Conservation (phyloP, 768 basidiomycete species). For the Calocera viscosa region DNA sequence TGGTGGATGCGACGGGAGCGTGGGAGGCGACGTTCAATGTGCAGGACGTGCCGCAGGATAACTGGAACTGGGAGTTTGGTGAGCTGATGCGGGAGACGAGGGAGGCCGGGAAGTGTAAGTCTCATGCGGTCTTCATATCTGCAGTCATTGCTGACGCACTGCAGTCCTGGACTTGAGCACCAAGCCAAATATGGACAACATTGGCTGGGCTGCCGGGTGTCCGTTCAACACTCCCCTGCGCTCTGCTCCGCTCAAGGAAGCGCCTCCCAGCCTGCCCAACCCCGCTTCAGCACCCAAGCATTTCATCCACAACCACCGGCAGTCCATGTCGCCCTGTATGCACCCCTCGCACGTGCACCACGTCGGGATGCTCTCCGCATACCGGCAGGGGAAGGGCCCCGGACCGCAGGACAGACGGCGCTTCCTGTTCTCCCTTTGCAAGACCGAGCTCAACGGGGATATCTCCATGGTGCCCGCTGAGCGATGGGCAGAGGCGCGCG, state of each 20-base stretch:
- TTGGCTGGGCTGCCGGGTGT: constrained; percentile 26
- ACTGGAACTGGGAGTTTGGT: constrained; percentile 24
- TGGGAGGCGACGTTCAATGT: constrained; percentile 21
- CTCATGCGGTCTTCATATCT: background rate
- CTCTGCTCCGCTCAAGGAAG: constrained; percentile 18
- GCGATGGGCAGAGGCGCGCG: constrained; percentile 23
- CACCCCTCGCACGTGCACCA: constrained; percentile 24
- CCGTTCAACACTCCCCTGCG: constrained; percentile 24
- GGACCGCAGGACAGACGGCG: constrained; percentile 22
- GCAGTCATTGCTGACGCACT: background rate
- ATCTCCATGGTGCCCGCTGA: constrained; percentile 21
- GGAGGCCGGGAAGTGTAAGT: background rate
- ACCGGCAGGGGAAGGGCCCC: constrained; percentile 23
- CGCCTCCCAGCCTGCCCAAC: constrained; percentile 18
- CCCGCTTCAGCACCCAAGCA: constrained; percentile 20
- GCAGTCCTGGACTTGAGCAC: background rate
- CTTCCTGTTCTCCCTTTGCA: constrained; percentile 25
- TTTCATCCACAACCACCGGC: constrained; percentile 26
- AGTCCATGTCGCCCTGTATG: constrained; percentile 26
- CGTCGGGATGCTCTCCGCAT: constrained; percentile 20
- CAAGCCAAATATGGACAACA: constrained; percentile 22
- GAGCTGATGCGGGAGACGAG: background rate
- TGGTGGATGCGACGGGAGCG: background rate
- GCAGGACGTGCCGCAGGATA: constrained; percentile 25
- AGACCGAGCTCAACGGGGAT: constrained; percentile 20